phyloP scores from a whole-genome alignment of 2,329 filamentous ascomycete species.

The Xylariaceae sp. region DNA sequence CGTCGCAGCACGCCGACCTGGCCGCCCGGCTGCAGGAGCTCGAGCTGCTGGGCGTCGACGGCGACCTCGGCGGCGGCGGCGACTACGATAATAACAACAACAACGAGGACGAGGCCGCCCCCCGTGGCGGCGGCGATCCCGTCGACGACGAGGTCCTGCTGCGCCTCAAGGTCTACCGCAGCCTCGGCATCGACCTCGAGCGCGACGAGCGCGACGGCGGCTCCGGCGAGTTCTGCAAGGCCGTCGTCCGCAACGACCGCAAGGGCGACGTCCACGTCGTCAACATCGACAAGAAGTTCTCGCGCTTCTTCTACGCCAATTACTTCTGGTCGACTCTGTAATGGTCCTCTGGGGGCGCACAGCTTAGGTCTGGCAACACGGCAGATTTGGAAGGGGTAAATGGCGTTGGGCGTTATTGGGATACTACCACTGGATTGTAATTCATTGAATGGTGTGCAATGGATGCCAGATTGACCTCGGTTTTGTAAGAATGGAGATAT shows the following conservation, averaged over 20 bases:
- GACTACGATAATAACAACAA: too few species aligned
- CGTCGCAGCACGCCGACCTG: conserved; percentile 68
- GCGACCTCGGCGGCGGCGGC: too few species aligned
- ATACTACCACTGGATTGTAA: too few species aligned
- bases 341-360: too few species aligned
- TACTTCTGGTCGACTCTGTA: conserved; percentile 91
- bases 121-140: conserved; percentile 34
- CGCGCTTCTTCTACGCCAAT: conserved; percentile 85
- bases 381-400: conserved; percentile 4
- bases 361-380: too few species aligned
- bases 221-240: conserved; percentile 74
- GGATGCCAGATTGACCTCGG: too few species aligned
- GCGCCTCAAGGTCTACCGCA: conserved; percentile 84
- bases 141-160: conserved; percentile 61
- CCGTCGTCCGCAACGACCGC: conserved; percentile 73
- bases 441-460: too few species aligned
- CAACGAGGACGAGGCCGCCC: conserved; percentile 21
- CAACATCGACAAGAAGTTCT: conserved; percentile 89
- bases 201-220: conserved; percentile 62
- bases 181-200: conserved; percentile 84
- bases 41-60: conserved; percentile 81
- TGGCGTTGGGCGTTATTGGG: conserved; percentile 16
- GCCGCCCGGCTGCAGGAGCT: conserved; percentile 70
- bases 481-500: too few species aligned
- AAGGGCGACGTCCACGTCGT: conserved; percentile 93